Evolutionary conservation across 2,329 filamentous ascomycete genomes (phyloP).

Genomic region (Teratosphaeria pseudoeucalypti): DNA sequence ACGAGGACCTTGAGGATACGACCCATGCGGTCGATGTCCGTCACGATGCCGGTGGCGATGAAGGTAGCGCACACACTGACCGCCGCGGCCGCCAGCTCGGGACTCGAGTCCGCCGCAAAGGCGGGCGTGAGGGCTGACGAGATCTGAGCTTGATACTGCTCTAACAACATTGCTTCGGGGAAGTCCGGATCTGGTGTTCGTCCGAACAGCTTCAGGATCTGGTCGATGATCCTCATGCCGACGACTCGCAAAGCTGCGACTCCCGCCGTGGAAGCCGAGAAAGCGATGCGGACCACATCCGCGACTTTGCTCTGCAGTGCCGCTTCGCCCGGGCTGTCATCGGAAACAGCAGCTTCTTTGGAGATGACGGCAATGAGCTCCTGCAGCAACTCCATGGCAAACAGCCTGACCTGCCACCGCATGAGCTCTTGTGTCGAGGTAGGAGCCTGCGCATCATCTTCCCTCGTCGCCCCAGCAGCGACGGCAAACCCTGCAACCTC

Average conservation of each 20-base stretch:
- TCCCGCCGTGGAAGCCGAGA: slow-evolving; percentile 89
- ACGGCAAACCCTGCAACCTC: slow-evolving; percentile 91
- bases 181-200: slow-evolving; percentile 94
- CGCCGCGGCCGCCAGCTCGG: slow-evolving; percentile 88
- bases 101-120: slow-evolving; percentile 90
- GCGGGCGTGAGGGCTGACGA: slow-evolving; percentile 92
- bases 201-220: slow-evolving; percentile 90
- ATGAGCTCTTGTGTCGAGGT: slow-evolving; percentile 66
- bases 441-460: slow-evolving; percentile 29
- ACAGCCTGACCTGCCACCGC: slow-evolving; percentile 90
- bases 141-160: slow-evolving; percentile 98
- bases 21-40: slow-evolving; percentile 96
- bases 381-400: slow-evolving; percentile 79
- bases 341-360: slow-evolving; percentile 68
- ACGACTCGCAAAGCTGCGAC: slow-evolving; percentile 83
- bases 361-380: slow-evolving; percentile 71
- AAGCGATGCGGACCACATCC: slow-evolving; percentile 92
- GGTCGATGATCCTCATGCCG: slow-evolving; percentile 87
- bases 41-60: slow-evolving; percentile 93
- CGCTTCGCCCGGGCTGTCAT: slow-evolving; percentile 65
- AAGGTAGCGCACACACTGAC: slow-evolving; percentile 98
- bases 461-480: slow-evolving; percentile 48
- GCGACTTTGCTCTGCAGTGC: slow-evolving; percentile 75
- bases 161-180: slow-evolving; percentile 87
- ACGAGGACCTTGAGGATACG: slow-evolving; percentile 91